Evolutionary conservation across 345 rosid species (phyloP), one percentile per base, ranked within the genome.

Genomic region (Ceriops zippeliana): DNA sequence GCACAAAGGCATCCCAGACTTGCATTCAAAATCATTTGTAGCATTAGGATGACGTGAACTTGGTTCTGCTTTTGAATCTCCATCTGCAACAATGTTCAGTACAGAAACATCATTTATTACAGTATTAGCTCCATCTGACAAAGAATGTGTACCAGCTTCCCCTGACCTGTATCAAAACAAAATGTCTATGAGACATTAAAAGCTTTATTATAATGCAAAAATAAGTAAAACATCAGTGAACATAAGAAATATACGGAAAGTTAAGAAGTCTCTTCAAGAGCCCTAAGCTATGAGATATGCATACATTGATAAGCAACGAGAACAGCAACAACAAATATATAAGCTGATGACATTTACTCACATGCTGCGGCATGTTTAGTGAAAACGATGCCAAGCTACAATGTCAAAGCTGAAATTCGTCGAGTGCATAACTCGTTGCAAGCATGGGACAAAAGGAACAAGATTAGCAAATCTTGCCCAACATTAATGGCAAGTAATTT

Each of bases 1-100:
- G 75, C 99, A 95, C 22, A 95, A 77, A 73, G 99, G 99, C 99
- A 95, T 90, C 35, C 97, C 99, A 69, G 96, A 95, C 71, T 88
- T 91, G 84, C 97, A 95, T 51, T 90, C 89, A 47, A 75, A 34
- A 60, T 65, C 81, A 54, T 75, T 66, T 52, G 76, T 58, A 61
- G 52, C 58, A 66, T 82, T 34, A 35, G 68, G 78, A 28, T 64
- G 66, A 54, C 62, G 84, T 63, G 68, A 52, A 62, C 67, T 65
- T 72, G 83, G 64, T 63, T 82, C 82, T 6, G 66, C 62, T 77
- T 73, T 82, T 27, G 76, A 68, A 34, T 67, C 76, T 58, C 28
- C 21, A 54, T 80, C 90, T 7, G 71, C 82, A 68, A 69, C 76
- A 61, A 89, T 75, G 70, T 83, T 83, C 70, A 89, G 74, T 73